A percentile compares a stretch with the other conserved stretches of the same genome.
Conservation (phyloP, 441 rosid genomes). For the Lepidium campestre region DNA sequence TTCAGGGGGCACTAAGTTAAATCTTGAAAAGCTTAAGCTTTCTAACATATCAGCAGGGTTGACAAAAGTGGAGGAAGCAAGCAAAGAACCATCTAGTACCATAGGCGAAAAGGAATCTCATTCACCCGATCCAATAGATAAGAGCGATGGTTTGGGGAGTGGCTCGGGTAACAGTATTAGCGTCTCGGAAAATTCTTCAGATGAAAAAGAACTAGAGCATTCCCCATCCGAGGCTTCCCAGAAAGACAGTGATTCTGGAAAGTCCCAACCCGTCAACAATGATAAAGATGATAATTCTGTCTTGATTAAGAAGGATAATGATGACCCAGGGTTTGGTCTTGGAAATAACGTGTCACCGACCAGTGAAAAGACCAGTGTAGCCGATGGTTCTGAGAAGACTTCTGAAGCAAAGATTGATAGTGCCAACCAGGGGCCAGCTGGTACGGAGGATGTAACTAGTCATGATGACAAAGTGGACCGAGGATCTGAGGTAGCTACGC, state of each 20-base stretch:
- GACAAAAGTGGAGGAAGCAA: slow-evolving; percentile 39
- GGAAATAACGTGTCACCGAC: slow-evolving; percentile 33
- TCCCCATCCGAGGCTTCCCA: slow-evolving; percentile 34
- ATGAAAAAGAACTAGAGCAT: slow-evolving; percentile 33
- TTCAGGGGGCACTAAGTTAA: slow-evolving; percentile 48
- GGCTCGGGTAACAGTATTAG: slow-evolving; percentile 30
- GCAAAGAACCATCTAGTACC: slow-evolving; percentile 29
- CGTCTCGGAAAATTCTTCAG: slow-evolving; percentile 32
- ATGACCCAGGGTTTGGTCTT: slow-evolving; percentile 37
- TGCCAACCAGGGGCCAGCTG: slow-evolving; percentile 33
- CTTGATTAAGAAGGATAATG: slow-evolving; percentile 31
- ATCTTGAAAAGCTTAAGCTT: slow-evolving; percentile 41
- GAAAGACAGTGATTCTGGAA: slow-evolving; percentile 33
- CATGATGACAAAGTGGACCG: slow-evolving; percentile 37
- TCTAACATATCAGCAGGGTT: slow-evolving; percentile 35
- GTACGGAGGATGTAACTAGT: slow-evolving; percentile 31
- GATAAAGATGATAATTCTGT: slow-evolving; percentile 38
- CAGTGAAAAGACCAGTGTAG: slow-evolving; percentile 35
- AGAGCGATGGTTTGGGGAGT: slow-evolving; percentile 37
- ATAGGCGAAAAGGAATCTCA: slow-evolving; percentile 31
- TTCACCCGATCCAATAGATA: slow-evolving; percentile 39
- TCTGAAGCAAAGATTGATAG: slow-evolving; percentile 33
- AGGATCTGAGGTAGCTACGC: slow-evolving; percentile 33
- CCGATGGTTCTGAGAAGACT: slow-evolving; percentile 39
- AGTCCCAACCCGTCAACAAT: slow-evolving; percentile 28